Evolutionary conservation across 2,329 filamentous ascomycete species (phyloP), one percentile per base, ranked within the genome.

Genomic region (Mycosphaerella sp.): DNA sequence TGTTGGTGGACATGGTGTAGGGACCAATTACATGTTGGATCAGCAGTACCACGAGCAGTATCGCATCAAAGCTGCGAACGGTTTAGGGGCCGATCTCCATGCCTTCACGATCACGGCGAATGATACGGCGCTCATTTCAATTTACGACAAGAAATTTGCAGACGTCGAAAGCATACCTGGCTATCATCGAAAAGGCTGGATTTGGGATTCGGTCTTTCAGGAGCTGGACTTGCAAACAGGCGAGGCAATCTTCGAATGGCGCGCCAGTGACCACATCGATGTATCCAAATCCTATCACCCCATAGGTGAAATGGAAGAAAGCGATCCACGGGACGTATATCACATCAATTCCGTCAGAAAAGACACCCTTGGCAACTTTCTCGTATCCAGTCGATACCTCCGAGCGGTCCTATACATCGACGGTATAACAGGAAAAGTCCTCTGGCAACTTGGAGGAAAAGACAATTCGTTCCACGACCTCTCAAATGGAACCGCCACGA

Each of bases 301-400:
- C 34, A 56, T 59, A 26, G 71, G 40, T 70, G 72, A n/a, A 0
- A 65, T 61, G 2, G 63, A 72, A 11, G 70, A 73, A 17, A 69
- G 69, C n/a, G 73, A 75, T 29, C 73, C 75, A 0, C 80, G 72
- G 66, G 78, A 80, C 59, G 79, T 73, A 63, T 79, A 78, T 64
- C 78, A 81, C 64, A 75, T 82, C 66, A 80, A 81, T 67, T 77
- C 77, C 36, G 68, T 82, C 29, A 75, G 80, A 60, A 80, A 80
- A 62, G 74, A 76, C 49, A 60, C 66, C 0, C 59, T 71, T 0
- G 77, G 77, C 4, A 76, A 82, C 60, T 83, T 78, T 53, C 64
- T 82, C 10, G 70, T 83, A 34, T 82, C 79, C 0, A 72, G 74
- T 0, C 75, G 78, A 0, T 74, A 80, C 61, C 71, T 74, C 47